Evolutionary conservation across 305 asterid genomes (phyloP).

Genomic region (Solanum chacoense): DNA sequence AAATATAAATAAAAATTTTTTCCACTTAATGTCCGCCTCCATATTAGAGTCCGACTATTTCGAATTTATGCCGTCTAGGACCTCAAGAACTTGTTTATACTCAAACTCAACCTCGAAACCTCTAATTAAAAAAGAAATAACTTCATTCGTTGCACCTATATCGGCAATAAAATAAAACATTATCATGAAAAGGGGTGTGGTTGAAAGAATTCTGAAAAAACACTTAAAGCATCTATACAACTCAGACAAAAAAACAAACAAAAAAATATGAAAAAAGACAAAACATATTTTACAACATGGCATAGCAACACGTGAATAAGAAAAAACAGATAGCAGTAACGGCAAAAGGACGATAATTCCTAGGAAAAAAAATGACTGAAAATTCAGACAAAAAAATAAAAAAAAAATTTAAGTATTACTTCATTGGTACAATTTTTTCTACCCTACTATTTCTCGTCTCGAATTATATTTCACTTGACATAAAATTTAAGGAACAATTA

Average conservation of each 20-base stretch:
- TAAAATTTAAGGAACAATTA: neutral
- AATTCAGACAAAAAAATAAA: neutral
- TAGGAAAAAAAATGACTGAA: conserved; percentile 8
- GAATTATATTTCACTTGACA: neutral
- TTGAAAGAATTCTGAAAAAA: conserved; percentile 20
- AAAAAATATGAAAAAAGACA: conserved; percentile 23
- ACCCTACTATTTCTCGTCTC: neutral
- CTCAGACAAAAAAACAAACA: conserved; percentile 44
- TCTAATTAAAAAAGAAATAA: no score
- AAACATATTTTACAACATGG: neutral
- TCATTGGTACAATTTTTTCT: neutral
- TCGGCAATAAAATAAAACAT: neutral
- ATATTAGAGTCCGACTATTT: neutral
- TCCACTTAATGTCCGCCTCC: neutral
- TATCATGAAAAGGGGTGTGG: conserved; percentile 23
- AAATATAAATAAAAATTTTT: neutral
- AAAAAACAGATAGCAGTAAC: conserved; percentile 5
- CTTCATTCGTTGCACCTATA: rapidly evolving
- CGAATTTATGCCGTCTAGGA: rapidly evolving
- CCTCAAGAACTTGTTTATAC: neutral
- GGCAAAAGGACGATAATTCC: conserved; percentile 31
- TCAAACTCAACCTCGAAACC: rapidly evolving
- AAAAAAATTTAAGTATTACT: neutral
- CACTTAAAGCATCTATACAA: conserved; percentile 21
- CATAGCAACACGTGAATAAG: conserved; percentile 40